Conservation (phyloP, 768 basidiomycete species). For the Daedaleopsis nitida region DNA sequence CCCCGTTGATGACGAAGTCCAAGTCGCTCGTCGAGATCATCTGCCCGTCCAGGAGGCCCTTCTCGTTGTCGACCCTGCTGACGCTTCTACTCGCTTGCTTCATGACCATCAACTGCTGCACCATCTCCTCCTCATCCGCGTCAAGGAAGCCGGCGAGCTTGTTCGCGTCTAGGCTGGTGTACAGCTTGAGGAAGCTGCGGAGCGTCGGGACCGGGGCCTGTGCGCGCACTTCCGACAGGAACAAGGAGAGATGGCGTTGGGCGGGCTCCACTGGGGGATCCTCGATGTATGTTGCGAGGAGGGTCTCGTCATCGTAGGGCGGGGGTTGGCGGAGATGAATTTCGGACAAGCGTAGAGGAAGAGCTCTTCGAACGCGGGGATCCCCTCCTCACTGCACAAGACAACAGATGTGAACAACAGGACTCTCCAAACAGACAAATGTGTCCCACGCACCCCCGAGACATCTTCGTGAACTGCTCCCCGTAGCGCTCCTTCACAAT, state of each 20-base stretch:
- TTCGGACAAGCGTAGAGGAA: conserved; percentile 95
- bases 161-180: conserved; percentile 88
- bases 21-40: conserved; percentile 89
- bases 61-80: conserved; percentile 53
- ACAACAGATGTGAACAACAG: neutral
- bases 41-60: conserved; percentile 77
- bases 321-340: conserved; percentile 96
- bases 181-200: conserved; percentile 91
- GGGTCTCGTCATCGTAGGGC: conserved; percentile 80
- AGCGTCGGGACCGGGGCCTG: conserved; percentile 81
- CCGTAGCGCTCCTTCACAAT: conserved; percentile 91
- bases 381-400: conserved; percentile 61
- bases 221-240: conserved; percentile 79
- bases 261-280: conserved; percentile 66
- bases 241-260: conserved; percentile 80
- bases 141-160: conserved; percentile 94
- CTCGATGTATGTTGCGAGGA: conserved; percentile 48
- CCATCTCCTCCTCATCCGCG: conserved; percentile 89
- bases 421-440: neutral
- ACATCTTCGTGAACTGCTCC: conserved; percentile 89
- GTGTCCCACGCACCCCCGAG: conserved; percentile 63
- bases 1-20: conserved; percentile 94
- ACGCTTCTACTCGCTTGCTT: conserved; percentile 85
- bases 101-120: conserved; percentile 96
- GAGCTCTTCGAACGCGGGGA: conserved; percentile 86